Evolutionary conservation across 164 flowering plant species (phyloP).

Genomic region (Dillenia suffruticosa): DNA sequence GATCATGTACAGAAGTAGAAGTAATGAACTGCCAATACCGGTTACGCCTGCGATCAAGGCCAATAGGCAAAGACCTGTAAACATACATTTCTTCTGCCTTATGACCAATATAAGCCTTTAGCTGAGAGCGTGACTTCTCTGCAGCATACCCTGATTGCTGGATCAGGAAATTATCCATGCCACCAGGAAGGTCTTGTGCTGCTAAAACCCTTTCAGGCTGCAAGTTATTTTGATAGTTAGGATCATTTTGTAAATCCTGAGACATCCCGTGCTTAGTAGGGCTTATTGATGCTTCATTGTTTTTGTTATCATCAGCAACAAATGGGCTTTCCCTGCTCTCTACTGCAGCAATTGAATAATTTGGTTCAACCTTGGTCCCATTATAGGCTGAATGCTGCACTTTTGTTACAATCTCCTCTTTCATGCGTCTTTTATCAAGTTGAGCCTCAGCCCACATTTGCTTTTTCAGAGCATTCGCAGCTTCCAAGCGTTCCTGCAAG

Average conservation of each 20-base stretch:
- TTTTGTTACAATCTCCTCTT: conserved; percentile 58
- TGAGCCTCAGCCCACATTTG: conserved; percentile 96
- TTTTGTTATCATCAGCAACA: conserved; percentile 30
- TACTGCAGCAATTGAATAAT: conserved; percentile 15
- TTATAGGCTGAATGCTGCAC: conserved; percentile 32
- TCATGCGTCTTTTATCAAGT: conserved; percentile 75
- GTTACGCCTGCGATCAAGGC: conserved; percentile 86
- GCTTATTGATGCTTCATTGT: conserved; percentile 28
- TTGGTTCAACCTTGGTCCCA: conserved; percentile 39
- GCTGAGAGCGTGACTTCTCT: conserved; percentile 68
- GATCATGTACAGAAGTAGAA: conserved; percentile 70
- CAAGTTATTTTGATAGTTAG: conserved; percentile 15
- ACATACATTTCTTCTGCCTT: conserved; percentile 83
- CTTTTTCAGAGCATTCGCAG: conserved; percentile 86
- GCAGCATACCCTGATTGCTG: conserved; percentile 54
- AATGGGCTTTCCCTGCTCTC: conserved; percentile 57
- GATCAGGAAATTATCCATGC: conserved; percentile 35
- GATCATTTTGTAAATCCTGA: conserved; percentile 28
- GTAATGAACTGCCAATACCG: conserved; percentile 85
- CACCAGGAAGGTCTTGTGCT: conserved; percentile 31
- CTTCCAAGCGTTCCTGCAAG: conserved; percentile 87
- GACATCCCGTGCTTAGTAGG: conserved; percentile 32
- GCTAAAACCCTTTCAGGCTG: conserved; percentile 32
- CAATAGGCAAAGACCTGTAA: conserved; percentile 86
- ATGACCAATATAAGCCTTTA: conserved; percentile 71